Conservation (phyloP, 2,329 filamentous ascomycete genomes). For the Cladosporium austrohemisphaericum region DNA sequence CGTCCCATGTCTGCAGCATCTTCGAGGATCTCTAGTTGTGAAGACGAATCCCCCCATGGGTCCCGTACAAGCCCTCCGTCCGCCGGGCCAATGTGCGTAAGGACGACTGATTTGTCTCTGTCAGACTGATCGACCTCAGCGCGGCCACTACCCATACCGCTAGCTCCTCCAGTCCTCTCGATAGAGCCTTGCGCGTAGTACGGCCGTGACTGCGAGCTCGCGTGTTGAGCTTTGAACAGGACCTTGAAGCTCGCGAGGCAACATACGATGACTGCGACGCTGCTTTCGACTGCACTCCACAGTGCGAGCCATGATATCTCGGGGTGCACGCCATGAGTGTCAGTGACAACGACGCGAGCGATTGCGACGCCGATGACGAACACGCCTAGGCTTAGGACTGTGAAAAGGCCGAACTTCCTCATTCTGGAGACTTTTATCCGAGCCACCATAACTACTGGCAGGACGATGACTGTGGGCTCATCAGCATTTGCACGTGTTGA, state of each 20-base stretch:
- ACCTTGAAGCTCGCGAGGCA: slow-evolving; percentile 20
- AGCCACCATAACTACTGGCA: slow-evolving; percentile 8
- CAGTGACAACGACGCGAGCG: slow-evolving; percentile 17
- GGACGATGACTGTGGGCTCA: slow-evolving; percentile 4
- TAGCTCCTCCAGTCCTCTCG: too few relatives aligned
- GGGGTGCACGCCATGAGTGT: slow-evolving; percentile 15
- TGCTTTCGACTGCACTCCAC: slow-evolving; percentile 18
- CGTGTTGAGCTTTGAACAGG: slow-evolving; percentile 8
- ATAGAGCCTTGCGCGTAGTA: neutral
- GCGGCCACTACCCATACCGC: too few relatives aligned
- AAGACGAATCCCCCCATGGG: too few relatives aligned
- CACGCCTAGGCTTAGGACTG: slow-evolving; percentile 21
- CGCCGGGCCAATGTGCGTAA: too few relatives aligned
- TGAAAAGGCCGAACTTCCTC: slow-evolving; percentile 20
- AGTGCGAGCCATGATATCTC: slow-evolving; percentile 20
- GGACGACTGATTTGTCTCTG: too few relatives aligned
- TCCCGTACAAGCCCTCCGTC: too few relatives aligned
- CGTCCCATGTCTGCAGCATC: too few relatives aligned
- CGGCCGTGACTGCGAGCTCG: neutral
- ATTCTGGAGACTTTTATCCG: slow-evolving; percentile 5
- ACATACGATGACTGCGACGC: slow-evolving; percentile 18
- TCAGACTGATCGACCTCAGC: too few relatives aligned
- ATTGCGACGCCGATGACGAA: slow-evolving; percentile 23
- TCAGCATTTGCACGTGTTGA: neutral
- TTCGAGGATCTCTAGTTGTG: too few relatives aligned